Evolutionary conservation across 2,329 filamentous ascomycete species (phyloP).

Genomic region (Sclerotinia glacialis): DNA sequence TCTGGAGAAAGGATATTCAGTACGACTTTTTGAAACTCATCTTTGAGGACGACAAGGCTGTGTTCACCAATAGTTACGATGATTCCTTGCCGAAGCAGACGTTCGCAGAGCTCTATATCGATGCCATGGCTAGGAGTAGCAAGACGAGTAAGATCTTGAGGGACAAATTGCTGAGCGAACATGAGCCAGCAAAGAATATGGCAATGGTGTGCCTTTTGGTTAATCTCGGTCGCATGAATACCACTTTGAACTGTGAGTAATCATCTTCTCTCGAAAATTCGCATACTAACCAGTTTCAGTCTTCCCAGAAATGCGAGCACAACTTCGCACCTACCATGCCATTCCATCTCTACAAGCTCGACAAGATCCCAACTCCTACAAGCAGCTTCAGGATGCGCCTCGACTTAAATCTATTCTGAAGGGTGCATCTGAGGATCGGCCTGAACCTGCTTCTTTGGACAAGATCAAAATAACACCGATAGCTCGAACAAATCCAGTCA

Average conservation of each 20-base stretch:
- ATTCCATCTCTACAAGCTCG: constrained; percentile 94
- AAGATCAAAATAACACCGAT: constrained; percentile 69
- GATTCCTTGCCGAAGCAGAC: constrained; percentile 60
- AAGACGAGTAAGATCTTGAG: constrained; percentile 98
- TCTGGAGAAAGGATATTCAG: constrained; percentile 86
- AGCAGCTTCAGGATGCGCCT: constrained; percentile 94
- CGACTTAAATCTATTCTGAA: constrained; percentile 96
- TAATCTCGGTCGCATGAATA: constrained; percentile 98
- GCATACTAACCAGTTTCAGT: constrained; percentile 54
- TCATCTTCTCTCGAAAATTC: constrained; percentile 12
- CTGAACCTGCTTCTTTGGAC: constrained; percentile 79
- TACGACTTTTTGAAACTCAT: constrained; percentile 80
- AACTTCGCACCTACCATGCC: constrained; percentile 94
- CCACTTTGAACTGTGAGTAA: constrained; percentile 85
- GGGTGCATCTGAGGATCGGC: constrained; percentile 86
- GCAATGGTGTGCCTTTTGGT: constrained; percentile 98
- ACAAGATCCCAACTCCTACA: constrained; percentile 94
- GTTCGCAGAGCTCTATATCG: constrained; percentile 96
- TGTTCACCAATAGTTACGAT: constrained; percentile 86
- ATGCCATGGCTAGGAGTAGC: constrained; percentile 97
- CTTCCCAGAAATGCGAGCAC: constrained; percentile 98
- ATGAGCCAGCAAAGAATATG: constrained; percentile 92
- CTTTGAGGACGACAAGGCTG: constrained; percentile 69
- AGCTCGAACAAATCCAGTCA: constrained; percentile 93
- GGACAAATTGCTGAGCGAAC: constrained; percentile 91